These are phyloP conservation scores for Fusarium sp. DNA, from an alignment of 2,329 filamentous ascomycete genomes.

Conservation along the genomic window DNA sequence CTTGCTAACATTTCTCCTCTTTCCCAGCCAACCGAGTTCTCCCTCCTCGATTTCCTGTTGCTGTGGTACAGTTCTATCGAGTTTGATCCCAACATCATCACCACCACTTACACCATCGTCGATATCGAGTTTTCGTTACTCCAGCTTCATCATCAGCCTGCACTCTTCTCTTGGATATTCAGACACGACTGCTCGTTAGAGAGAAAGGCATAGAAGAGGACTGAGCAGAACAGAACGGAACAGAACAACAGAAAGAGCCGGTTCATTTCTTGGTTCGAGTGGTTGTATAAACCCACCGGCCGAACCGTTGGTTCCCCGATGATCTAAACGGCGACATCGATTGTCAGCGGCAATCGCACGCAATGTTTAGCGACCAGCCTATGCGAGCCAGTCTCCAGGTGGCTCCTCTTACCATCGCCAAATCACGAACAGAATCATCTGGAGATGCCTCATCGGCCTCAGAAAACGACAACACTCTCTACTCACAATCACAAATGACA, in stretches of 20 bases:
- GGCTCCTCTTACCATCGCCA: conserved; percentile 66
- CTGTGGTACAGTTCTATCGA: conserved; percentile 18
- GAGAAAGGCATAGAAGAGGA: not conserved
- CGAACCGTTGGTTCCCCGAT: conserved; percentile 39
- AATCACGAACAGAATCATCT: conserved; percentile 45
- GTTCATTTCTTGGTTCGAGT: conserved; percentile 30
- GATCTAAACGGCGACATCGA: conserved; percentile 40
- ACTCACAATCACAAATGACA: conserved; percentile 72
- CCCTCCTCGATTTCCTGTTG: conserved; percentile 21
- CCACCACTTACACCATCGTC: conserved; percentile 34
- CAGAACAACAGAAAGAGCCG: conserved; percentile 21
- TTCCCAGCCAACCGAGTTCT: conserved; percentile 32
- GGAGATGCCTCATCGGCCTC: conserved; percentile 45
- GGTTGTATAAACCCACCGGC: conserved; percentile 34
- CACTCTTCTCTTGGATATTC: conserved; percentile 37
- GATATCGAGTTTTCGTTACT: conserved; percentile 4
- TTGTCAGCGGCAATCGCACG: conserved; percentile 45
- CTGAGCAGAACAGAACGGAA: not conserved
- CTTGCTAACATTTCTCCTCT: conserved; percentile 31
- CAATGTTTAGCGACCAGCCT: conserved; percentile 54
- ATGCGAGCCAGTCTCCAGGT: conserved; percentile 68
- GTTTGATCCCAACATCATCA: conserved; percentile 3
- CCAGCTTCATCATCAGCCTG: not conserved
- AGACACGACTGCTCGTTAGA: not conserved
- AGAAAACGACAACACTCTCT: conserved; percentile 52